Base-by-base conservation (phyloP, 768 basidiomycete genomes). In the Aureoboletus auriporus region DNA sequence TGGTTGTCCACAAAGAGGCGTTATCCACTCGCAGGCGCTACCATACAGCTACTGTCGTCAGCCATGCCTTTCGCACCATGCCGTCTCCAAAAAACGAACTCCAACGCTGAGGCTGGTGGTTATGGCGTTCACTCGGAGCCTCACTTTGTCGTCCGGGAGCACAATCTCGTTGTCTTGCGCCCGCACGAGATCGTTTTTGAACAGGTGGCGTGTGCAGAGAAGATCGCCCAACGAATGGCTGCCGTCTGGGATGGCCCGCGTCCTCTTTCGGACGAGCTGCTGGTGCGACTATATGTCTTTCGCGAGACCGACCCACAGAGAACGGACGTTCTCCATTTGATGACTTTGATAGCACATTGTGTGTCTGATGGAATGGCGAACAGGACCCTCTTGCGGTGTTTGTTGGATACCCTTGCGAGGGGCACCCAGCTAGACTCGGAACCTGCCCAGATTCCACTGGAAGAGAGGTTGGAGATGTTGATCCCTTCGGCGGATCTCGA, bases 361-460 rank as follows among this genome's bases (percentile, higher is more conserved):
- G 75, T 82, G 39, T 71, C 74, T 0, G 82, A 84, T 55, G 77
- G 74, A 16, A 70, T 71, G 40, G 67, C 74, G 13, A 75, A 71
- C 50, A 50, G 57, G 11, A 71, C 71, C 0, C 50, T 81, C 8
- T 38, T 73, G 44, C 72, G 72, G 42, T 67, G 67, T 16, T 75
- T 83, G 44, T 55, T 82, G 42, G 69, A 79, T 23, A 61, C 69
- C 2, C 63, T 84, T 20, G 42, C 45, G 33, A 50, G 58, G 11
- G 46, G 38, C 3, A 38, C 9, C 8, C 17, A n/a, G 0, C 13
- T 37, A 4, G 34, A 23, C 1, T 29, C 35, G 8, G 54, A 53
- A 28, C 52, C 52, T 23, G 36, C 46, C n/a, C 34, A 55, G 33
- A 27, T 66, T 16, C 53, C 65, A 10, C 29, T 79, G 44, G 59